These are phyloP conservation scores for Leptographium wingfieldii DNA, from an alignment of 2,329 filamentous ascomycete species.

Conservation along the genomic window DNA sequence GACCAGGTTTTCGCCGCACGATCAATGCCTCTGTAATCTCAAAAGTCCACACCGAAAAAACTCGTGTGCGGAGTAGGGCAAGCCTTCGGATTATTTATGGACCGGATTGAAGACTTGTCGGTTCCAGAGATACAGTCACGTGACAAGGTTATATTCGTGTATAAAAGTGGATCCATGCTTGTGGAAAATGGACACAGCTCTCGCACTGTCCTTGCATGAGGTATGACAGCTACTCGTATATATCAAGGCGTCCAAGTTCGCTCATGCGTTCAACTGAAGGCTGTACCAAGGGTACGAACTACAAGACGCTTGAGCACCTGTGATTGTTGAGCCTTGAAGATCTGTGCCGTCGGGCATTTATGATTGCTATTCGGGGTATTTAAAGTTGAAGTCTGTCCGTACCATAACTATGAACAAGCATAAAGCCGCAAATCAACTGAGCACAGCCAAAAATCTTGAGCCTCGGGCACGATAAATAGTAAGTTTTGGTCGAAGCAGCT, in stretches of 20 bases:
- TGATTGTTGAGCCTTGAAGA: no score
- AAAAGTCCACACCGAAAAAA: neutral
- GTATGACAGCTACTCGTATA: no score
- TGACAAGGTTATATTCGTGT: neutral
- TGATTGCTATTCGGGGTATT: no score
- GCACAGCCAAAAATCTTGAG: neutral
- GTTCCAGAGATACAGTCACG: neutral
- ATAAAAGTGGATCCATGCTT: neutral
- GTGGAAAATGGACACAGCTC: neutral
- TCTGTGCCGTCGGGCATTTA: no score
- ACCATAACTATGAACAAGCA: neutral
- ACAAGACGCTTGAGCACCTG: no score
- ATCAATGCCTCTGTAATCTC: neutral
- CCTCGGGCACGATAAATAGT: no score
- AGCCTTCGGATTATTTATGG: neutral
- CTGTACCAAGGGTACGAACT: no score
- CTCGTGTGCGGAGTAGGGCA: conserved; percentile 3
- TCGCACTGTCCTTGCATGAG: no score
- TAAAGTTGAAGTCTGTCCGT: no score
- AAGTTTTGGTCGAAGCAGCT: neutral
- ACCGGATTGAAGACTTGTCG: neutral
- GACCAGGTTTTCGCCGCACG: conserved; percentile 3
- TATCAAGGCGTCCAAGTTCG: no score
- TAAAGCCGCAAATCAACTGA: neutral
- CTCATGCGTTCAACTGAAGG: no score